Conservation (phyloP, 2,329 filamentous ascomycete species). For the Curvularia spicifera region DNA sequence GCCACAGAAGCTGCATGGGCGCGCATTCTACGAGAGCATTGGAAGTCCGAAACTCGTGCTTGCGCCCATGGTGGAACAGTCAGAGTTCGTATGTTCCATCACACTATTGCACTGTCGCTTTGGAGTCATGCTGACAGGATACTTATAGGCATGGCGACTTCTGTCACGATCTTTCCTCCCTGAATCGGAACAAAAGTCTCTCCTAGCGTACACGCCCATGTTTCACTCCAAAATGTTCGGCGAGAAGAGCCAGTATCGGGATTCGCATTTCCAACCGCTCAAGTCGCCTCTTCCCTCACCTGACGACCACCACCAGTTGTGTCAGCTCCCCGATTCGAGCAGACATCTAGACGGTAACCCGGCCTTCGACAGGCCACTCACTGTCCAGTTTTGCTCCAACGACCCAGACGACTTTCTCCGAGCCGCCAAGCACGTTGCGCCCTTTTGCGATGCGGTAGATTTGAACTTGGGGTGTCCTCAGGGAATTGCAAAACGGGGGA, state of each 20-base stretch:
- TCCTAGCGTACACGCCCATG: conserved; percentile 96
- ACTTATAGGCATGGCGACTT: conserved; percentile 87
- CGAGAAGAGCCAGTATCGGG: conserved; percentile 77
- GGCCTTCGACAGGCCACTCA: conserved; percentile 80
- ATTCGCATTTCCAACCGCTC: conserved; percentile 78
- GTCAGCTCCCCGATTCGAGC: conserved; percentile 36
- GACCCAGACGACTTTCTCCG: conserved; percentile 78
- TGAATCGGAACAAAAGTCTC: conserved; percentile 58
- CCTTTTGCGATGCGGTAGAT: conserved; percentile 93
- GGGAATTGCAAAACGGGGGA: conserved; percentile 87
- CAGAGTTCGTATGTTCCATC: conserved; percentile 79
- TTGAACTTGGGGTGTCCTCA: conserved; percentile 96
- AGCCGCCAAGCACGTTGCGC: conserved; percentile 78
- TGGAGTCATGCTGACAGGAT: conserved; percentile 14
- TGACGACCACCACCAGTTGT: conserved; percentile 44
- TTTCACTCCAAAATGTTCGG: conserved; percentile 88
- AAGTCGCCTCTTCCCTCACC: conserved; percentile 46
- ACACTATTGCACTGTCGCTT: not conserved
- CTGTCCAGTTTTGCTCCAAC: conserved; percentile 96
- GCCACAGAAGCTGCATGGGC: conserved; percentile 72
- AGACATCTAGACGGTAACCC: conserved; percentile 82
- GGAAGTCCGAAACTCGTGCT: conserved; percentile 89
- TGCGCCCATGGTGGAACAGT: conserved; percentile 98
- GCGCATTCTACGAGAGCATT: conserved; percentile 93
- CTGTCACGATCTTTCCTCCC: conserved; percentile 91